Percentiles rank a stretch among this genome's conserved stretches.
phyloP scores from a whole-genome alignment of 2,329 filamentous ascomycete genomes.

The Sporothrix mexicana region DNA sequence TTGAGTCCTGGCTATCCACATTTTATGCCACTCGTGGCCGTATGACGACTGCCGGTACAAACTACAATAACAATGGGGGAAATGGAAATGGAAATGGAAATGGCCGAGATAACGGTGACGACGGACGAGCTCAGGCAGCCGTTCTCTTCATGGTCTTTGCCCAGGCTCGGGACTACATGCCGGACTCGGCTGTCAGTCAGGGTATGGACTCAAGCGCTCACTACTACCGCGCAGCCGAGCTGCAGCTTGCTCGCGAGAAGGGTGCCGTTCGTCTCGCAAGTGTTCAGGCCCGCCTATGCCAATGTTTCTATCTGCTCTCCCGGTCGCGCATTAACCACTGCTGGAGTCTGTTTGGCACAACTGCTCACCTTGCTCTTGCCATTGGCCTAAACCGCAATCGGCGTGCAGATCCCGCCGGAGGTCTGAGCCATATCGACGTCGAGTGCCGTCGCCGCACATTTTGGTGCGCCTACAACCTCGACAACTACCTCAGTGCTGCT shows the following conservation, averaged over 20 bases:
- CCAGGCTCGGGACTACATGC: slow-evolving; percentile 11
- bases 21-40: slow-evolving; percentile 52
- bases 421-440: slow-evolving; percentile 45
- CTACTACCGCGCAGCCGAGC: slow-evolving; percentile 47
- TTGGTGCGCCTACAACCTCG: slow-evolving; percentile 68
- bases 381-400: slow-evolving; percentile 50
- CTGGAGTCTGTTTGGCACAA: slow-evolving; percentile 54
- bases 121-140: slow-evolving; percentile 38
- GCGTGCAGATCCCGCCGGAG: slow-evolving; percentile 38
- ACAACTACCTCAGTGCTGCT: slow-evolving; percentile 68
- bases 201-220: slow-evolving; percentile 40
- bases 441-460: slow-evolving; percentile 57
- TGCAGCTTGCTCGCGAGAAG: slow-evolving; percentile 48
- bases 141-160: slow-evolving; percentile 54
- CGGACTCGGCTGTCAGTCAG: background rate
- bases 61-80: background rate
- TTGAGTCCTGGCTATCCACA: slow-evolving; percentile 52
- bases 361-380: slow-evolving; percentile 48
- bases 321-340: slow-evolving; percentile 55
- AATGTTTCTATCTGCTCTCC: slow-evolving; percentile 53
- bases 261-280: slow-evolving; percentile 49
- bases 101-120: background rate
- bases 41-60: background rate
- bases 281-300: slow-evolving; percentile 50
- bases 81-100: background rate